phyloP scores from a whole-genome alignment of 2,329 filamentous ascomycete genomes.

The Neopestalotiopsis sp. region DNA sequence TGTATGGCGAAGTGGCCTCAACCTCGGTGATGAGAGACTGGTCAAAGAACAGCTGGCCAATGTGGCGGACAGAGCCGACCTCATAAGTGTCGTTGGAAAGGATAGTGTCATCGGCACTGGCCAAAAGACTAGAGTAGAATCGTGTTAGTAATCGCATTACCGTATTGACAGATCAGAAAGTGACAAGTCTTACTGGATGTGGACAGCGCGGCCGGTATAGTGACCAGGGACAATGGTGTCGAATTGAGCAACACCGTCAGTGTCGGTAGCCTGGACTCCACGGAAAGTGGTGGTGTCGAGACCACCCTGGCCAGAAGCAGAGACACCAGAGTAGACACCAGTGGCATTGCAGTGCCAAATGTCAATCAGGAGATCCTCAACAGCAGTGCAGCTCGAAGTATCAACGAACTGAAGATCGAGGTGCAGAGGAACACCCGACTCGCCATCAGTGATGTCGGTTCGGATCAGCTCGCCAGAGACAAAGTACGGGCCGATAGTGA shows the following conservation, averaged over 20 bases:
- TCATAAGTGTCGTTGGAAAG: slow-evolving; percentile 51
- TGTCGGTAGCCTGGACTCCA: slow-evolving; percentile 45
- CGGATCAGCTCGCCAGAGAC: slow-evolving; percentile 43
- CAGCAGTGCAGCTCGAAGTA: slow-evolving; percentile 38
- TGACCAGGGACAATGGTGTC: slow-evolving; percentile 49
- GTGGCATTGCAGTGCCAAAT: slow-evolving; percentile 45
- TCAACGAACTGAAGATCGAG: slow-evolving; percentile 47
- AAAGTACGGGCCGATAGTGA: slow-evolving; percentile 36
- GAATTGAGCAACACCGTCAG: slow-evolving; percentile 47
- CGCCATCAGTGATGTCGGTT: slow-evolving; percentile 41
- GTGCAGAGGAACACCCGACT: slow-evolving; percentile 42
- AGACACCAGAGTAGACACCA: slow-evolving; percentile 48
- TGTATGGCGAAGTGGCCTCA: slow-evolving; percentile 17
- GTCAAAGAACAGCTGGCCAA: slow-evolving; percentile 71
- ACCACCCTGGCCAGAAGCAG: slow-evolving; percentile 45
- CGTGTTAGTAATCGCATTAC: not conserved
- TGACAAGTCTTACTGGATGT: slow-evolving; percentile 44
- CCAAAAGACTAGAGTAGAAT: slow-evolving; percentile 37
- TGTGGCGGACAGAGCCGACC: slow-evolving; percentile 52
- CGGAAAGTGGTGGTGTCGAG: slow-evolving; percentile 46
- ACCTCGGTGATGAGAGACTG: slow-evolving; percentile 53
- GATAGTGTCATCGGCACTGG: slow-evolving; percentile 44
- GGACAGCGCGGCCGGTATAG: slow-evolving; percentile 48
- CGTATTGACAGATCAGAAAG: not conserved
- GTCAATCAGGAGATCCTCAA: slow-evolving; percentile 41